These are phyloP conservation scores for Singerocomus inundabilis DNA, from an alignment of 1,284 basidiomycete genomes.

Conservation along the genomic window DNA sequence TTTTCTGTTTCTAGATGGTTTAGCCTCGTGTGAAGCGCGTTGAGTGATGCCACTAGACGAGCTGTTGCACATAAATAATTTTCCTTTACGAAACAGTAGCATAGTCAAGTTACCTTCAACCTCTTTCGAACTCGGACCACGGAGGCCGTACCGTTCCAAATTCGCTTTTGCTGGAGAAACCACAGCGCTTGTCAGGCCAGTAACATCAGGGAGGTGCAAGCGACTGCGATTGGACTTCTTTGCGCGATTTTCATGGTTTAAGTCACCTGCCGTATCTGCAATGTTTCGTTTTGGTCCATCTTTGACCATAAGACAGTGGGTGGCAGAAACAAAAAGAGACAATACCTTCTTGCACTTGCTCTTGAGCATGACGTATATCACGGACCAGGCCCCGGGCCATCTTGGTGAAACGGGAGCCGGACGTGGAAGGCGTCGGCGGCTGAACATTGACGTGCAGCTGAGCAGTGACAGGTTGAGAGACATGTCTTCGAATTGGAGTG, in stretches of 20 bases:
- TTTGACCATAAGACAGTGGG: slow-evolving; percentile 8
- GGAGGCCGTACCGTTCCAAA: slow-evolving; percentile 49
- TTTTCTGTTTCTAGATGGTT: slow-evolving; percentile 78
- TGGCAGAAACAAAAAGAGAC: not conserved
- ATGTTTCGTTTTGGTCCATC: slow-evolving; percentile 11
- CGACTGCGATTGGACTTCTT: slow-evolving; percentile 30
- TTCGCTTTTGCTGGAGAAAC: slow-evolving; percentile 61
- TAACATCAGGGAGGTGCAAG: slow-evolving; percentile 72
- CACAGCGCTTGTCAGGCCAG: slow-evolving; percentile 72
- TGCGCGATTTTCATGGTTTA: slow-evolving; percentile 8
- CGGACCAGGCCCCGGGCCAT: slow-evolving; percentile 53
- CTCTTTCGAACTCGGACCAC: slow-evolving; percentile 48
- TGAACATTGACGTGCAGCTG: slow-evolving; percentile 52
- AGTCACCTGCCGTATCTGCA: slow-evolving; percentile 13
- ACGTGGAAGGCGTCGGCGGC: slow-evolving; percentile 55
- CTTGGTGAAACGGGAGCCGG: slow-evolving; percentile 54
- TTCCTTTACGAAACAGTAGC: slow-evolving; percentile 7
- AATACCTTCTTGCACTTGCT: slow-evolving; percentile 12
- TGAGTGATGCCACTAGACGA: slow-evolving; percentile 59
- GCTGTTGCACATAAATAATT: slow-evolving; percentile 31
- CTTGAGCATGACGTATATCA: slow-evolving; percentile 50
- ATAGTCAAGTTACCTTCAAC: slow-evolving; percentile 49
- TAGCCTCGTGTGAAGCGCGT: slow-evolving; percentile 62
- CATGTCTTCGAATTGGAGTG: slow-evolving; percentile 29
- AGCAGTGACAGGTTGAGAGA: slow-evolving; percentile 27